These are phyloP conservation scores for Cryphonectria parasitica DNA, from an alignment of 2,329 filamentous ascomycete species.

Conservation along the genomic window DNA sequence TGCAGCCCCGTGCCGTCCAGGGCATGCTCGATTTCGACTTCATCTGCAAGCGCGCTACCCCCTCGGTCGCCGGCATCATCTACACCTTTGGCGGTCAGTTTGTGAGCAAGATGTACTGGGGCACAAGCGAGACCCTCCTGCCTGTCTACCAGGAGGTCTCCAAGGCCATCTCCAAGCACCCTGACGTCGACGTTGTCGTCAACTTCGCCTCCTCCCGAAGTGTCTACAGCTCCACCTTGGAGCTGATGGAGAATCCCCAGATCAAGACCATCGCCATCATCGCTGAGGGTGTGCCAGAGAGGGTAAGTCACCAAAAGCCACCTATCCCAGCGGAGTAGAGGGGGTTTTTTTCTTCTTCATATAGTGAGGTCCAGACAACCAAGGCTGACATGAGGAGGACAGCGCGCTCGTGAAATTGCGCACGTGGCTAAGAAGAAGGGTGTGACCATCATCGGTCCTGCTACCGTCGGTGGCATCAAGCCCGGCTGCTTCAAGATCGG, in stretches of 20 bases:
- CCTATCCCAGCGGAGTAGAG: no score
- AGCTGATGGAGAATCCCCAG: slow-evolving; percentile 95
- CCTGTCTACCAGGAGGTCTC: slow-evolving; percentile 95
- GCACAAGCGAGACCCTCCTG: slow-evolving; percentile 97
- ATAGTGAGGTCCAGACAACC: not conserved
- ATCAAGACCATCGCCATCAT: slow-evolving; percentile 99
- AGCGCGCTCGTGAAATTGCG: slow-evolving; percentile 97
- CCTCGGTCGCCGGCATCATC: slow-evolving; percentile 98
- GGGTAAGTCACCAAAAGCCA: slow-evolving; percentile 62
- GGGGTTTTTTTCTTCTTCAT: no score
- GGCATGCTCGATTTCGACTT: slow-evolving; percentile 99
- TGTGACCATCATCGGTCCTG: slow-evolving; percentile 97
- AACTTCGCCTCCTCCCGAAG: slow-evolving; percentile 99
- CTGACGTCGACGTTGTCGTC: slow-evolving; percentile 95
- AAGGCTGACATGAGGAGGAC: slow-evolving; percentile 20
- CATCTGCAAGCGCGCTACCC: slow-evolving; percentile 98
- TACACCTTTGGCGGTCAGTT: slow-evolving; percentile 99
- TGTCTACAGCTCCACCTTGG: slow-evolving; percentile 98
- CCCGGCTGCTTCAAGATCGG: slow-evolving; percentile 99
- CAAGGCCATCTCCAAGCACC: slow-evolving; percentile 96
- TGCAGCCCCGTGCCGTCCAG: slow-evolving; percentile 91
- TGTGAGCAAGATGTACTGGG: slow-evolving; percentile 99
- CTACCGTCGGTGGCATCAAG: slow-evolving; percentile 99
- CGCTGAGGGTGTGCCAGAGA: slow-evolving; percentile 97
- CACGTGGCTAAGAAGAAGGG: slow-evolving; percentile 98